Evolutionary conservation across 148 eudicot genomes (phyloP), one percentile per base, ranked within the genome.

Genomic region (Dysphania ambrosioides): DNA sequence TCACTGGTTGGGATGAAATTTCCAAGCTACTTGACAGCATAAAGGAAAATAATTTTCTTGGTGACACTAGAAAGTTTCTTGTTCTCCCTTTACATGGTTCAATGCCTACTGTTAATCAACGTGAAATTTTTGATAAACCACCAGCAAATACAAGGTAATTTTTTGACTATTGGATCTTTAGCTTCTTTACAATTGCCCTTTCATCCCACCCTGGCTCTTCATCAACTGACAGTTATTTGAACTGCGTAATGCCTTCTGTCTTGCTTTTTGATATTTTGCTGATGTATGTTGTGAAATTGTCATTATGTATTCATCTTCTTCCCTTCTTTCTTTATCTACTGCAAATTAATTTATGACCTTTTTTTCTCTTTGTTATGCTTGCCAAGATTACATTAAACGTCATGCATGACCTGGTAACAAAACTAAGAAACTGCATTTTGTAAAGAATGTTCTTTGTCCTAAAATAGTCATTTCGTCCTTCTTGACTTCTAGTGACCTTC

Each of bases 1-100:
- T 95, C 68, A 87, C 98, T 64, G 98, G 98, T 32, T 95, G 98
- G 98, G 96, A 95, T 85, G 98, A 95, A 71, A 95, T 95, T 66
- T 92, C 98, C 34, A 95, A 95, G 90, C 80, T 95, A 71, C 86
- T 82, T 73, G 97, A 92, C 74, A 86, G 74, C 80, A 44, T 95
- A 59, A 88, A 84, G 81, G 79, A 83, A 7, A 88, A 90, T 79
- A 85, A 68, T 62, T 79, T 86, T 81, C 87, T 95, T 62, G 86
- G 98, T 75, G 88, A 95, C 80, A 74, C 89, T 68, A 80, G 79
- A 75, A 92, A 87, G 79, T 87, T 85, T 75, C 87, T 92, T 78
- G 79, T 92, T 73, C 88, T 95, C 79, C 98, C 98, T 36, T 90
- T 95, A 66, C 98, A 95, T 72, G 98, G 98, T 74, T 95, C 98